Conservation (phyloP, 371 early-diverging fungal genomes). For the Mortierella sp. region DNA sequence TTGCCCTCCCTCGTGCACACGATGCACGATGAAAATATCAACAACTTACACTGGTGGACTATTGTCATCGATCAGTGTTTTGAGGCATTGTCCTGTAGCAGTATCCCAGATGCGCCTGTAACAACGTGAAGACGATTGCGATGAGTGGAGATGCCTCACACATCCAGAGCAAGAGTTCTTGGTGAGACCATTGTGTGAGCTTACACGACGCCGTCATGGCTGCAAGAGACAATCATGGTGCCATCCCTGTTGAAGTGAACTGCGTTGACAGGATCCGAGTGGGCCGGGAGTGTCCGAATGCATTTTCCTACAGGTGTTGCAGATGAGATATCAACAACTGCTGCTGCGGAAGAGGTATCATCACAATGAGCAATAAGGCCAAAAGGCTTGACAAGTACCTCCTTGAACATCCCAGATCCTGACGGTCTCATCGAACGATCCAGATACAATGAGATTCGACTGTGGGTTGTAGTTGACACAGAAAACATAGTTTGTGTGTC, state of each 20-base stretch:
- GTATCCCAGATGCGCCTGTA: conserved; percentile 96
- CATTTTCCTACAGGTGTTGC: conserved; percentile 72
- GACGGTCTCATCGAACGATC: conserved; percentile 97
- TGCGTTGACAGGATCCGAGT: conserved; percentile 96
- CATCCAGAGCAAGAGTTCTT: background rate
- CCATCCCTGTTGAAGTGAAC: conserved; percentile 98
- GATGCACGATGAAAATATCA: too few relatives aligned
- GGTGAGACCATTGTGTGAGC: conserved; percentile 18
- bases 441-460: conserved; percentile 93
- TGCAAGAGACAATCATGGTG: conserved; percentile 93
- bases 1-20: too few relatives aligned
- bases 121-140: background rate
- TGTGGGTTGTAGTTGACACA: conserved; percentile 97
- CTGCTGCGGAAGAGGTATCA: background rate
- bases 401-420: conserved; percentile 96
- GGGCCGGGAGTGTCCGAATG: conserved; percentile 90
- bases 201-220: conserved; percentile 95
- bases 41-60: conserved; percentile 88
- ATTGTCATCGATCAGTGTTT: conserved; percentile 93
- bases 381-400: conserved; percentile 60
- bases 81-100: conserved; percentile 94
- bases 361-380: too few relatives aligned
- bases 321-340: too few relatives aligned
- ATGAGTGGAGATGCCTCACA: background rate
- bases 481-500: conserved; percentile 96